Evolutionary conservation across 2,329 filamentous ascomycete species (phyloP), one percentile per base, ranked within the genome.

Genomic region (Hypomyces perniciosus): DNA sequence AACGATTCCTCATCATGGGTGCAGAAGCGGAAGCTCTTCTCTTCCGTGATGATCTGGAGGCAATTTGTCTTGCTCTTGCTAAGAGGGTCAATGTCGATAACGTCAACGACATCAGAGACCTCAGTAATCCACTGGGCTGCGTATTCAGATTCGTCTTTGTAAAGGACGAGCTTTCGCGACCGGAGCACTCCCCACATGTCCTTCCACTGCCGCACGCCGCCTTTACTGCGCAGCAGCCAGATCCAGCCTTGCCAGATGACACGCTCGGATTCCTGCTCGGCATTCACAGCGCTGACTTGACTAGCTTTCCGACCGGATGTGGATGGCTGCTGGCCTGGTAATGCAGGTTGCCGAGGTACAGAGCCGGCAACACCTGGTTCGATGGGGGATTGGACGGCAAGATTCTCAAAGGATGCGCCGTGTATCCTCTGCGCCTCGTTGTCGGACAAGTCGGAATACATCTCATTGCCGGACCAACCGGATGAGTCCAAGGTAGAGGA

Each of bases 201-300:
- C 74, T 96, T 96, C 93, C 93, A 99, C 62, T 95, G 88, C 43
- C 87, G 84, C 49, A 99, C 76, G 7, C 90, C 90, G 26, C 85
- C 79, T 62, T 90, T 91, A 55, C 85, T 88, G 61, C 88, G 90
- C 51, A 96, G 79, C 55, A 90, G 83, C 67, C 88, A 87, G 31
- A 97, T 80, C 77, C 90, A 91, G 46, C 92, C 91, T 65, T 97
- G 90, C 79, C 88, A 96, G 41, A 97, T 80, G n/a, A 97, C 86
- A 28, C 91, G 85, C 65, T 96, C 91, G 1, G 86, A 84, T 56
- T 93, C 89, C 50, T 78, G 74, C 49, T 85, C 77, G 38, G 44
- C 50, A 26, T 55, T 56, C 33, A 53, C 67, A 47, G 76, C 81
- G 59, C 84, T 86, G 46, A 78, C 68, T 61, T 88, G 85, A 65